These are phyloP conservation scores for Fusarium transvaalense DNA, from an alignment of 2,329 filamentous ascomycete genomes.

Conservation along the genomic window DNA sequence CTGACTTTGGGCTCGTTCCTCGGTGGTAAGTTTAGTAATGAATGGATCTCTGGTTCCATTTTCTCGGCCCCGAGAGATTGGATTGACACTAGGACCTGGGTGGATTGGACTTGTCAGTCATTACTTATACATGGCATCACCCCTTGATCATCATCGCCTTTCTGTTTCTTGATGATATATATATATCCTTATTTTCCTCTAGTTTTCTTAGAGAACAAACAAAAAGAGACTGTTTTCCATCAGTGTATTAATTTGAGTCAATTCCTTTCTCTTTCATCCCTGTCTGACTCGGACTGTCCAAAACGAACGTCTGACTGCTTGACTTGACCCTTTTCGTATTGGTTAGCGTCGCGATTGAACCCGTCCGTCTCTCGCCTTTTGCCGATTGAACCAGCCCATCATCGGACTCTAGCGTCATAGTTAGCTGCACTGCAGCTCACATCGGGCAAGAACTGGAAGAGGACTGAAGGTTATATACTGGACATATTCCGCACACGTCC, in stretches of 20 bases:
- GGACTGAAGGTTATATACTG: slow-evolving; percentile 9
- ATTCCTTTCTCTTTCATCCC: neutral
- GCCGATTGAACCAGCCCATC: slow-evolving; percentile 10
- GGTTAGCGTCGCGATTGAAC: slow-evolving; percentile 35
- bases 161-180: neutral
- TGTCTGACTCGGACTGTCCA: neutral
- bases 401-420: slow-evolving; percentile 44
- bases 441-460: slow-evolving; percentile 1
- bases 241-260: slow-evolving; percentile 16
- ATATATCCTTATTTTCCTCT: neutral
- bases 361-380: slow-evolving; percentile 7
- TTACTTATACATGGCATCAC: slow-evolving; percentile 40
- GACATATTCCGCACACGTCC: slow-evolving; percentile 5
- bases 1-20: slow-evolving; percentile 3
- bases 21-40: slow-evolving; percentile 30
- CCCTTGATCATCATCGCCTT: slow-evolving; percentile 24
- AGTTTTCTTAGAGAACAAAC: neutral
- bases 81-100: slow-evolving; percentile 10
- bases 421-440: slow-evolving; percentile 13
- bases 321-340: slow-evolving; percentile 25
- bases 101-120: slow-evolving; percentile 16
- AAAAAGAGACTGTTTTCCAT: neutral
- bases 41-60: slow-evolving; percentile 14
- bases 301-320: neutral
- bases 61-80: slow-evolving; percentile 25